Conservation (phyloP, 345 rosid species). For the Citrus reticulata region DNA sequence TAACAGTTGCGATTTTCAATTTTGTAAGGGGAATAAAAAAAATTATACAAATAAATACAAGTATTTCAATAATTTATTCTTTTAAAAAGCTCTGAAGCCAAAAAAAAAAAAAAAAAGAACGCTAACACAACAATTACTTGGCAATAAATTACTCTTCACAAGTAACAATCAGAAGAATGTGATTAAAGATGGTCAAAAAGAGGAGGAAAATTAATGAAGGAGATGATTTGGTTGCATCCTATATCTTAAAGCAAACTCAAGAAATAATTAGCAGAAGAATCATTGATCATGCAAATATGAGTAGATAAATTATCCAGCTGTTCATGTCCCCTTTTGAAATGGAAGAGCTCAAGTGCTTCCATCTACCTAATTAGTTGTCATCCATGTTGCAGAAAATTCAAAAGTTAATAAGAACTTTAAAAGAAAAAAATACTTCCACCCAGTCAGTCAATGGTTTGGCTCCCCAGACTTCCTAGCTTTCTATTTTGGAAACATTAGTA, state of each 20-base stretch:
- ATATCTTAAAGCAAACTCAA: slow-evolving; percentile 17
- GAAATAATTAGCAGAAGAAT: slow-evolving; percentile 1
- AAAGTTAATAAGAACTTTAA: background rate
- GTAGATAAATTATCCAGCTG: slow-evolving; percentile 3
- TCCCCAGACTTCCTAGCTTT: background rate
- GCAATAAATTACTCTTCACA: background rate
- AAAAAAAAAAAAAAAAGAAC: too few relatives aligned
- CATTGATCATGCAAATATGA: background rate
- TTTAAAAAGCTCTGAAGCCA: too few relatives aligned
- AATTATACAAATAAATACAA: too few relatives aligned
- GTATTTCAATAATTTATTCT: too few relatives aligned
- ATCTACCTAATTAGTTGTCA: background rate
- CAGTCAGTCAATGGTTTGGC: too few relatives aligned
- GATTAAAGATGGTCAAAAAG: background rate
- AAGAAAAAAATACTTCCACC: background rate
- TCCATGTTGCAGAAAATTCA: background rate
- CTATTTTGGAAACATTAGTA: background rate
- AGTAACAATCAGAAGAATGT: background rate
- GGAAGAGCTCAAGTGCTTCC: slow-evolving; percentile 1
- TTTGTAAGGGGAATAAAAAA: too few relatives aligned
- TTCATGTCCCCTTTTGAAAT: background rate
- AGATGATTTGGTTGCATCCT: slow-evolving; percentile 2
- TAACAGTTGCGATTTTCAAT: too few relatives aligned
- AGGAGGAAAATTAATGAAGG: background rate
- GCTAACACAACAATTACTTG: background rate